Evolutionary conservation across 257 asterid species (phyloP).

Genomic region (Fraxinus quadrangulata): DNA sequence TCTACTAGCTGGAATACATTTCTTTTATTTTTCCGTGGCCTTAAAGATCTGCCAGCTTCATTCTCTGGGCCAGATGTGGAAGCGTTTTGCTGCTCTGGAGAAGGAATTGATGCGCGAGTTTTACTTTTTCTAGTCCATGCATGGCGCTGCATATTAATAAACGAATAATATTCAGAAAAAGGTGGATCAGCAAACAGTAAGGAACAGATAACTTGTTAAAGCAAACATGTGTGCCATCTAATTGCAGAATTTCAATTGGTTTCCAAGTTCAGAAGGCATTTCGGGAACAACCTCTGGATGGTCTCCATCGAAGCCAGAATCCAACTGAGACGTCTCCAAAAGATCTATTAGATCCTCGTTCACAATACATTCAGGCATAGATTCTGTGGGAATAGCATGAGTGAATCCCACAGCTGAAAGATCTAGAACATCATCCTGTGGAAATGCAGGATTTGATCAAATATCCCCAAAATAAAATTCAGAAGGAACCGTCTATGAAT

Average conservation of each 20-base stretch:
- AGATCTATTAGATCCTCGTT: slow-evolving; percentile 43
- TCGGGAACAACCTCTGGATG: slow-evolving; percentile 41
- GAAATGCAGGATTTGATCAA: slow-evolving; percentile 36
- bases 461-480: slow-evolving; percentile 37
- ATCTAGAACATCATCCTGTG: slow-evolving; percentile 50
- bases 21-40: slow-evolving; percentile 43
- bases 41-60: slow-evolving; percentile 42
- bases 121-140: slow-evolving; percentile 41
- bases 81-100: slow-evolving; percentile 42
- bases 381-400: slow-evolving; percentile 35
- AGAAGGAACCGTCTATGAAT: slow-evolving; percentile 33
- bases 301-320: slow-evolving; percentile 31
- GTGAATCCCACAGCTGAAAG: slow-evolving; percentile 50
- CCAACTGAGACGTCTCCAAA: slow-evolving; percentile 37
- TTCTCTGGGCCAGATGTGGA: slow-evolving; percentile 41
- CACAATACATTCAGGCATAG: slow-evolving; percentile 40
- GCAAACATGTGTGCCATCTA: slow-evolving; percentile 13
- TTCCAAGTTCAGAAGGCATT: slow-evolving; percentile 56
- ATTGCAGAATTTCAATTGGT: slow-evolving; percentile 32
- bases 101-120: slow-evolving; percentile 34
- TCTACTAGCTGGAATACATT: slow-evolving; percentile 37
- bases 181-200: slow-evolving; percentile 13
- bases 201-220: background rate
- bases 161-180: background rate
- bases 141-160: slow-evolving; percentile 44